Base-by-base conservation (phyloP, 1,284 basidiomycete genomes). In the Pseudozyma sp. region DNA sequence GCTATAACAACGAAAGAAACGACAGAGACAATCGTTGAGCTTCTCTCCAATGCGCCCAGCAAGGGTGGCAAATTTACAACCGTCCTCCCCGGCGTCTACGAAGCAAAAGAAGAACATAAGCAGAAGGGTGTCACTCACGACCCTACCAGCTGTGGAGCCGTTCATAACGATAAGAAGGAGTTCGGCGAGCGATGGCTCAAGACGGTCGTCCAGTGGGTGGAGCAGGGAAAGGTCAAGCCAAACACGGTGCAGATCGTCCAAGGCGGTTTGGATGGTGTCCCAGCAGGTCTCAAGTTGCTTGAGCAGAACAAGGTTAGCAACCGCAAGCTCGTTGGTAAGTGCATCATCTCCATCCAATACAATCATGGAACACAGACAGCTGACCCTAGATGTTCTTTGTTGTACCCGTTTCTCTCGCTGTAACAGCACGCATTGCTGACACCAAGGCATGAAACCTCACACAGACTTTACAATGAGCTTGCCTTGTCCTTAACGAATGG, bases 301-400 rank as follows among this genome's bases (percentile, higher is more conserved):
- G 63, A 80, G 55, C 54, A 74, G n/a, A 72, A 70, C 64, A 70
- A 82, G 60, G 67, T 82, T 35, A 76, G 70, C 42, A 82, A 79
- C 12, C 79, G 82, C 55, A 86, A 86, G 75, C 73, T 86, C 2
- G 85, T 86, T 49, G 86, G 85, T 59, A 44, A 72, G 70, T 69
- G 31, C 25, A 31, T 11, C 44, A 45, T 45, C n/a, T 25, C 12
- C 8, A n/a, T 10, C 7, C 13, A 12, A 34, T 36, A 16, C 31
- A 16, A 50, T 13, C 12, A 16, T 7, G 13, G 14, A 10, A 6
- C 8, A 40, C 39, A 40, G 43, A 48, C 25, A 14, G 21, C 45
- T 34, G 45, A 48, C 45, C 14, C 21, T 48, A 11, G 34, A 36
- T 9, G 14, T 14, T 19, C 47, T 49, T 31, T 6, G 5, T 25